Base-by-base conservation (phyloP, 1,284 basidiomycete genomes). In the Austroboletus olivaceoglutinosus region DNA sequence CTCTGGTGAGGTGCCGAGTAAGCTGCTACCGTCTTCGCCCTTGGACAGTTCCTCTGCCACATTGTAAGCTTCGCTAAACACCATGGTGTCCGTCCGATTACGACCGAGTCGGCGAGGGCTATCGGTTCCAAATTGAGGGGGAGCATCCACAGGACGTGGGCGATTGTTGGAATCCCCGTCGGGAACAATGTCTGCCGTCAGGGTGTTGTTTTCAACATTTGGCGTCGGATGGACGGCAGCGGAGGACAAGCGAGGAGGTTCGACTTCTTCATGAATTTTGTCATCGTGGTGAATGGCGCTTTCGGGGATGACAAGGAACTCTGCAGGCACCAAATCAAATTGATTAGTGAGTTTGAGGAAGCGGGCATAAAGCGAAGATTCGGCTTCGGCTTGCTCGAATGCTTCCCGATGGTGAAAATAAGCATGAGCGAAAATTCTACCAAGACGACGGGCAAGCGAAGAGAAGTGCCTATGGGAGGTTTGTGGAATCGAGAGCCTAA, bases 341-440 rank as follows among this genome's bases (percentile, higher is more conserved):
- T 82, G 83, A 52, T 82, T 77, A 11, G 88, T 89, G 50, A 98
- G 81, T 4, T 85, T 85, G 47, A 91, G 80, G 75, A 98, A 98
- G 55, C 95, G 87, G 27, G 89, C 86, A 63, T 98, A 98, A 2
- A 98, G 77, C 0, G 89, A 89, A 6, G 89, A 93, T 68, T 98
- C 93, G 3, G 86, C 89, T 70, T 96, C 93, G 39, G 90, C 90
- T 61, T 90, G 86, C 59, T 92, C 86, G 62, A 95, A 98, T 0
- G 86, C 82, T 62, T 96, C 94, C 51, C 90, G 86, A 70, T 98
- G 93, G 67, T 93, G 91, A 73, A 89, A 93, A 73, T 92, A 96
- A 1, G 94, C 93, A 69, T 99, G 96, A 0, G 91, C 91, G 67
- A 99, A 98, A 61, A 98, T 94, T 43, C 96, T 84, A 7, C 93